These are phyloP conservation scores for Scheffersomyces lignicola DNA, from an alignment of 1,139 yeast species.

Conservation along the genomic window DNA sequence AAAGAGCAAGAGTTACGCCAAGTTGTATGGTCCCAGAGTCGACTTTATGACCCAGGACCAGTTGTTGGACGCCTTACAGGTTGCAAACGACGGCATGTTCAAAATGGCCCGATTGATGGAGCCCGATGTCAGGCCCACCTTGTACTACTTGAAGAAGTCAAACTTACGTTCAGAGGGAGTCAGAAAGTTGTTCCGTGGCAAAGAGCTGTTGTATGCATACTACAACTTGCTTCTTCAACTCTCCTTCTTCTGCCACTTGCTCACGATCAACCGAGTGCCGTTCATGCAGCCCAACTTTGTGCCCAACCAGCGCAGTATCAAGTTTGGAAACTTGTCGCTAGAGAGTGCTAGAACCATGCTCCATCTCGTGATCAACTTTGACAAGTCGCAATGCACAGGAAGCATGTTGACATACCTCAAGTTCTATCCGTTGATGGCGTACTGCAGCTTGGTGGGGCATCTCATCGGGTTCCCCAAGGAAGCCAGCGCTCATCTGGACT, in stretches of 20 bases:
- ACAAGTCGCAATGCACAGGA: slow-evolving; percentile 17
- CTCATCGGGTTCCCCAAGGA: slow-evolving; percentile 19
- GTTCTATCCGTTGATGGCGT: slow-evolving; percentile 36
- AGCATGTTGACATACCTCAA: slow-evolving; percentile 30
- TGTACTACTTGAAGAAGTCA: background rate
- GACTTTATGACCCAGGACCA: slow-evolving; percentile 1
- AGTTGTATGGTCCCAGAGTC: slow-evolving; percentile 13
- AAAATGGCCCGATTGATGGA: slow-evolving; percentile 17
- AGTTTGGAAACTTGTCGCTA: slow-evolving; percentile 24
- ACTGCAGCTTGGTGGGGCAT: slow-evolving; percentile 28
- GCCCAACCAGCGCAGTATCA: slow-evolving; percentile 15
- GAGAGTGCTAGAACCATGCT: slow-evolving; percentile 36
- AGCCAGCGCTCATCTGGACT: slow-evolving; percentile 13
- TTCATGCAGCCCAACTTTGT: slow-evolving; percentile 21
- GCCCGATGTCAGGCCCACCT: slow-evolving; percentile 16
- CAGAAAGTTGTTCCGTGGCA: background rate
- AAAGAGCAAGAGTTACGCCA: slow-evolving; percentile 18
- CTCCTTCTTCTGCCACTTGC: slow-evolving; percentile 31
- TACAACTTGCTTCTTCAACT: slow-evolving; percentile 23
- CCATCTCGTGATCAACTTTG: slow-evolving; percentile 20
- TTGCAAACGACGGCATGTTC: slow-evolving; percentile 18
- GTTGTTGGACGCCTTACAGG: slow-evolving; percentile 2
- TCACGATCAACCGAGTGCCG: slow-evolving; percentile 36
- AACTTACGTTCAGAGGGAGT: background rate
- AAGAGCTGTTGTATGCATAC: slow-evolving; percentile 6